Percentiles rank a stretch among this genome's conserved stretches.
Conservation (phyloP, 805 yeast genomes). For the Kodamaea lidongshanica region DNA sequence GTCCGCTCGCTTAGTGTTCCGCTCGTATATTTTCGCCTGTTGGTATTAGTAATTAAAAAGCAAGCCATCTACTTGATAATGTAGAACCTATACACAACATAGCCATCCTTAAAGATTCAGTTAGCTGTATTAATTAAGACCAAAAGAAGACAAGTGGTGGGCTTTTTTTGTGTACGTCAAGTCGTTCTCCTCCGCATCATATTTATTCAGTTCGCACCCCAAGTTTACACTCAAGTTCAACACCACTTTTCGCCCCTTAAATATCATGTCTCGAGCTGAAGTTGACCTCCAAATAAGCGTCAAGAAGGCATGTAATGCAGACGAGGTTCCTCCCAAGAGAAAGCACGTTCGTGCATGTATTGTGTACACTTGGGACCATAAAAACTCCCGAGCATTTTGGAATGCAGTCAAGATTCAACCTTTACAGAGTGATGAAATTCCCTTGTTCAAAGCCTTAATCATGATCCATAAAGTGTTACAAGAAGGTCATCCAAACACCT, state of each 20-base stretch:
- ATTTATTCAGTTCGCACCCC: too few species aligned
- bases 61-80: too few species aligned
- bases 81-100: too few species aligned
- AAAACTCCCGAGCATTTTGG: conserved; percentile 80
- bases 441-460: conserved; percentile 78
- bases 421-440: conserved; percentile 73
- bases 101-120: too few species aligned
- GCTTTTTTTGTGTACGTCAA: too few species aligned
- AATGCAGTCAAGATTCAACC: conserved; percentile 74
- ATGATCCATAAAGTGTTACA: conserved; percentile 89
- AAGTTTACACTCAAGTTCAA: too few species aligned
- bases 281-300: conserved; percentile 48
- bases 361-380: conserved; percentile 94
- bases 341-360: conserved; percentile 95
- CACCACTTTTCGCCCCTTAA: neutral
- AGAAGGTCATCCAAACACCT: conserved; percentile 89
- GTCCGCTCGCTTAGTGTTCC: too few species aligned
- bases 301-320: conserved; percentile 78
- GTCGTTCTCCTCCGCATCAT: too few species aligned
- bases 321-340: conserved; percentile 89
- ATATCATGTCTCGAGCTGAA: conserved; percentile 39
- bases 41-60: too few species aligned
- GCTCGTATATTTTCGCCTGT: too few species aligned
- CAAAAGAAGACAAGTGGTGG: too few species aligned
- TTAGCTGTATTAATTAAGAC: too few species aligned